Evolutionary conservation across 805 yeast species (phyloP).

Genomic region (Maudiozyma pseudohumilis): DNA sequence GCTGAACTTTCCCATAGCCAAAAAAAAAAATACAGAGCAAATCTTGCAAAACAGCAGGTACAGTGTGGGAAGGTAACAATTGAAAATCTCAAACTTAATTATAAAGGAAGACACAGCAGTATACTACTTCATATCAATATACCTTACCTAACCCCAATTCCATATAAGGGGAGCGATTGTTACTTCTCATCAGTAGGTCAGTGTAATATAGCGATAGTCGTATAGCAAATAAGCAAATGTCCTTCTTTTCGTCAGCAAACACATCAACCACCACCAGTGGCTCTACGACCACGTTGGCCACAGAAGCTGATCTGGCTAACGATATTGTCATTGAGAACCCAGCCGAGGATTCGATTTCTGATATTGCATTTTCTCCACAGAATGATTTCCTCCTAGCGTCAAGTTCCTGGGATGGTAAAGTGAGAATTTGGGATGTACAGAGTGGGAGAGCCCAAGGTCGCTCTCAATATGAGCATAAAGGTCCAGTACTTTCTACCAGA

Average conservation of each 20-base stretch:
- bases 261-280: conserved; percentile 5
- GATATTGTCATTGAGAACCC: conserved; percentile 66
- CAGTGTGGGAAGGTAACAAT: too few relatives aligned
- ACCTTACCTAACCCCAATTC: too few relatives aligned
- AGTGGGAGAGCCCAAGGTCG: conserved; percentile 78
- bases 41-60: too few relatives aligned
- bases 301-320: conserved; percentile 39
- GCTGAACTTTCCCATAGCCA: too few relatives aligned
- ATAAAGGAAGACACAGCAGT: too few relatives aligned
- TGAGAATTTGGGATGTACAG: conserved; percentile 80
- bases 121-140: too few relatives aligned
- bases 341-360: conserved; percentile 87
- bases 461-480: conserved; percentile 83
- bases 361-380: conserved; percentile 75
- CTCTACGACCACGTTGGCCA: conserved; percentile 21
- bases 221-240: conserved; percentile 9
- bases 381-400: conserved; percentile 69
- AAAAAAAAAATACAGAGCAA: too few relatives aligned
- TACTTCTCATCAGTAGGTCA: too few relatives aligned
- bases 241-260: conserved; percentile 10
- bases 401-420: conserved; percentile 92
- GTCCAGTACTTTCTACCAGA: conserved; percentile 70
- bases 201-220: too few relatives aligned
- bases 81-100: too few relatives aligned
- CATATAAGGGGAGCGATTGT: too few relatives aligned